A percentile compares a stretch with the other conserved stretches of the same genome.
Conservation (phyloP, 805 yeast species). For the Candida nitratophila region DNA sequence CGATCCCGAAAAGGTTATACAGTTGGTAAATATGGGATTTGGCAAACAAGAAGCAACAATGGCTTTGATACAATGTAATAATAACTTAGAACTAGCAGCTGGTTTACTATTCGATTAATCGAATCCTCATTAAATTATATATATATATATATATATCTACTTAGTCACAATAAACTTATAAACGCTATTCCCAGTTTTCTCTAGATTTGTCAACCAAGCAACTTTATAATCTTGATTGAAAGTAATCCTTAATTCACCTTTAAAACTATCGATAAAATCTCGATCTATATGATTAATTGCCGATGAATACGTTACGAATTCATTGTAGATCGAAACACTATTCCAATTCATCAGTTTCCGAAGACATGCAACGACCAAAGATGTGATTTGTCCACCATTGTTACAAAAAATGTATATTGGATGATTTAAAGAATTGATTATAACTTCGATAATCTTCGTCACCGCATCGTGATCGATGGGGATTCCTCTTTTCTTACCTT, state of each 20-base stretch:
- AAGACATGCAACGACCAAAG: conserved; percentile 78
- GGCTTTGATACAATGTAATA: conserved; percentile 62
- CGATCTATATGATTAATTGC: conserved; percentile 79
- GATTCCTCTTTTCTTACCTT: conserved; percentile 76
- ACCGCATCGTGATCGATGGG: conserved; percentile 68
- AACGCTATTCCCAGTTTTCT: conserved; percentile 53
- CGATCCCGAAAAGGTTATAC: conserved; percentile 26
- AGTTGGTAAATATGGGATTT: conserved; percentile 66
- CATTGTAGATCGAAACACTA: conserved; percentile 78
- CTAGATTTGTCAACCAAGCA: conserved; percentile 65
- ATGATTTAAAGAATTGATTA: conserved; percentile 50
- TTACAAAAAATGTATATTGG: conserved; percentile 83
- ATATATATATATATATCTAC: no score
- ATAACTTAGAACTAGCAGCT: conserved; percentile 85
- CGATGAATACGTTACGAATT: conserved; percentile 70
- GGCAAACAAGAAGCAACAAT: conserved; percentile 50
- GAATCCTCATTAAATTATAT: no score
- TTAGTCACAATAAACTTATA: conserved; percentile 16
- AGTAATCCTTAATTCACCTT: conserved; percentile 55
- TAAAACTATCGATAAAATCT: conserved; percentile 73
- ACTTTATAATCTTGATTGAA: conserved; percentile 18
- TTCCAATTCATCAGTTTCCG: conserved; percentile 85
- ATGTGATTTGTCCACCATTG: conserved; percentile 84
- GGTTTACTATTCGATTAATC: conserved; percentile 47
- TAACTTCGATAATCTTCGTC: conserved; percentile 48